Conservation (phyloP, 345 rosid genomes). For the Carallia brachiata region DNA sequence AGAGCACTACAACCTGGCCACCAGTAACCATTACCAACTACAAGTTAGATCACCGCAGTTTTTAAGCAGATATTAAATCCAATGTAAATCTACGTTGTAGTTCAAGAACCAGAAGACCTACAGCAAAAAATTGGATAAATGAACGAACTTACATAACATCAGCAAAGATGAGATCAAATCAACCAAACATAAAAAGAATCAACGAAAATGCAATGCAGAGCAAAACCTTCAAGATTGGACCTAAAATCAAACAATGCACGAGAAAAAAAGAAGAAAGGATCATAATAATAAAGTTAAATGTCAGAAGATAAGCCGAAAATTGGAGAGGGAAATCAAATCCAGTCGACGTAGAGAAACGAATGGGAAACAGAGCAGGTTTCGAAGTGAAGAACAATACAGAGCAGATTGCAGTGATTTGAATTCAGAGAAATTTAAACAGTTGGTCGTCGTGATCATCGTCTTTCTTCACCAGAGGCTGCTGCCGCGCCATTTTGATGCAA, state of each 20-base stretch:
- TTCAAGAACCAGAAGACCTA: neutral
- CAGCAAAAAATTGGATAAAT: neutral
- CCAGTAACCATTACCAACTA: too few relatives aligned
- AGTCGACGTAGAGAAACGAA: neutral
- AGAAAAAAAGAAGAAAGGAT: neutral
- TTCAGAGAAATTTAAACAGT: constrained; percentile 29
- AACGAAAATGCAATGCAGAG: constrained; percentile 2
- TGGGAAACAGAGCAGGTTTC: neutral
- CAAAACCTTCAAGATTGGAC: constrained; percentile 1
- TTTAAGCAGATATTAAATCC: neutral
- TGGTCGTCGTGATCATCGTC: constrained; percentile 99
- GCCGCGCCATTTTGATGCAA: constrained; percentile 35
- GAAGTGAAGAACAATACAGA: too few relatives aligned
- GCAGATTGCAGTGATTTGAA: neutral
- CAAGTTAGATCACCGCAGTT: too few relatives aligned
- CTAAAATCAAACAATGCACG: neutral
- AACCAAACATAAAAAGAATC: constrained; percentile 16
- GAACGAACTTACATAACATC: neutral
- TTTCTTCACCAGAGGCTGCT: constrained; percentile 89
- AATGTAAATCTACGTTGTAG: constrained; percentile 27
- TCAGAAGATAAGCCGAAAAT: constrained; percentile 1
- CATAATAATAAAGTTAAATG: constrained; percentile 4
- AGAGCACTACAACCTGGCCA: too few relatives aligned
- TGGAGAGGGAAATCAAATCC: constrained; percentile 6
- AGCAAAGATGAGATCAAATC: constrained; percentile 19